A percentile compares a stretch with the other conserved stretches of the same genome.
Conservation (phyloP, 768 basidiomycete species). For the Calocybe cyanea region DNA sequence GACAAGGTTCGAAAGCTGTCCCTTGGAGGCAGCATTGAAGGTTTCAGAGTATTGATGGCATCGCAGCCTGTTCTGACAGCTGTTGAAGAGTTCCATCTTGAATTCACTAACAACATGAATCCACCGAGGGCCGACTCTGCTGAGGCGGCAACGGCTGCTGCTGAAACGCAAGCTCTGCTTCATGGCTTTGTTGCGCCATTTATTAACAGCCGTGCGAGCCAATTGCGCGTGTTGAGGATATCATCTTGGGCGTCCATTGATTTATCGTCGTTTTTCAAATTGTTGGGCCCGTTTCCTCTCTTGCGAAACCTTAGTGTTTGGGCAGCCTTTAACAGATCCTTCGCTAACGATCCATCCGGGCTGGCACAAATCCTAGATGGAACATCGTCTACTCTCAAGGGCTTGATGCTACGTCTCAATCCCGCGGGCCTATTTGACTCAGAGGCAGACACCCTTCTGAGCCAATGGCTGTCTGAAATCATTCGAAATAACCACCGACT, state of each 20-base stretch:
- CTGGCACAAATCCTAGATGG: slow-evolving; percentile 28
- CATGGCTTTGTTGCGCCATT: slow-evolving; percentile 35
- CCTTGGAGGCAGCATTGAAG: slow-evolving; percentile 34
- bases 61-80: slow-evolving; percentile 27
- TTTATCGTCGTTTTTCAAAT: slow-evolving; percentile 35
- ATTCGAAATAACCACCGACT: slow-evolving; percentile 26
- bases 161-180: slow-evolving; percentile 18
- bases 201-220: slow-evolving; percentile 30
- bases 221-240: slow-evolving; percentile 31
- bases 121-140: slow-evolving; percentile 3
- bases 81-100: slow-evolving; percentile 33
- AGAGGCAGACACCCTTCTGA: slow-evolving; percentile 31
- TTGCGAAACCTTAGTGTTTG: slow-evolving; percentile 32
- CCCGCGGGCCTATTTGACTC: slow-evolving; percentile 24
- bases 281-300: slow-evolving; percentile 27
- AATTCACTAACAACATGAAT: slow-evolving; percentile 32
- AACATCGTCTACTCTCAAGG: slow-evolving; percentile 27
- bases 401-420: slow-evolving; percentile 36
- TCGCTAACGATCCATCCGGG: slow-evolving; percentile 30
- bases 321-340: slow-evolving; percentile 36
- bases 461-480: slow-evolving; percentile 29
- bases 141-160: background rate
- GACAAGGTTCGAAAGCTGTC: slow-evolving; percentile 28
- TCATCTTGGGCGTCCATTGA: slow-evolving; percentile 39
- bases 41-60: slow-evolving; percentile 28